Conservation (phyloP, 257 asterid genomes). For the Osmanthus fragrans region DNA sequence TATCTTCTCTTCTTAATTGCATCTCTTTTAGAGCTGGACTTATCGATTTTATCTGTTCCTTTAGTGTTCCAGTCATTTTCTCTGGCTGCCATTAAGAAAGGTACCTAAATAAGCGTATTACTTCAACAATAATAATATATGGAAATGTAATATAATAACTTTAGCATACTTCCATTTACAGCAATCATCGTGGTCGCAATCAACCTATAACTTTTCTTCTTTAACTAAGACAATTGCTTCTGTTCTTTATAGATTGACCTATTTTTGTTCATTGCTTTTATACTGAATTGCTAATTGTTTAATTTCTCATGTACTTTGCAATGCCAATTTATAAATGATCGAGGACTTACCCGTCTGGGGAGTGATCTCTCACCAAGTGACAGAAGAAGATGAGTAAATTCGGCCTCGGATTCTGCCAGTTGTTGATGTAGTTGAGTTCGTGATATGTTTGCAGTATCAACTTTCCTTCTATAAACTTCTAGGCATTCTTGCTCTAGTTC, state of each 20-base stretch:
- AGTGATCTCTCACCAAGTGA: constrained; percentile 95
- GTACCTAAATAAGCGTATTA: constrained; percentile 18
- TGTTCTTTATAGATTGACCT: no score
- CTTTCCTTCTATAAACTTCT: constrained; percentile 84
- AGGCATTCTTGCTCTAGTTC: constrained; percentile 93
- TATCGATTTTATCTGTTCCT: constrained; percentile 77
- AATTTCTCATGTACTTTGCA: neutral
- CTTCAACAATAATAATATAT: neutral
- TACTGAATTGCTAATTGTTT: neutral
- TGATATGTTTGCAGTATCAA: constrained; percentile 82
- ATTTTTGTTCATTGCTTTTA: no score
- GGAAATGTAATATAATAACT: neutral
- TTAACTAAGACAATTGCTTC: no score
- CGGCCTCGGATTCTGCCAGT: constrained; percentile 95
- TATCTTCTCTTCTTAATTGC: constrained; percentile 78
- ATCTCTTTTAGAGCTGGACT: constrained; percentile 85
- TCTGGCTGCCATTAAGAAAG: constrained; percentile 66
- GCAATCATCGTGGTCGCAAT: neutral
- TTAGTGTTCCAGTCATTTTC: constrained; percentile 85
- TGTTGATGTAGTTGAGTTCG: constrained; percentile 87
- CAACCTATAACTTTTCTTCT: neutral
- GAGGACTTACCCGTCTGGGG: constrained; percentile 68
- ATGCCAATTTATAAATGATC: neutral
- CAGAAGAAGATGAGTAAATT: constrained; percentile 79
- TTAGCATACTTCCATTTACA: neutral